Percentiles rank a stretch among this genome's conserved stretches.
Evolutionary conservation across 139 green algal species (phyloP).

Genomic region (Chlamydomonas asymmetrica): DNA sequence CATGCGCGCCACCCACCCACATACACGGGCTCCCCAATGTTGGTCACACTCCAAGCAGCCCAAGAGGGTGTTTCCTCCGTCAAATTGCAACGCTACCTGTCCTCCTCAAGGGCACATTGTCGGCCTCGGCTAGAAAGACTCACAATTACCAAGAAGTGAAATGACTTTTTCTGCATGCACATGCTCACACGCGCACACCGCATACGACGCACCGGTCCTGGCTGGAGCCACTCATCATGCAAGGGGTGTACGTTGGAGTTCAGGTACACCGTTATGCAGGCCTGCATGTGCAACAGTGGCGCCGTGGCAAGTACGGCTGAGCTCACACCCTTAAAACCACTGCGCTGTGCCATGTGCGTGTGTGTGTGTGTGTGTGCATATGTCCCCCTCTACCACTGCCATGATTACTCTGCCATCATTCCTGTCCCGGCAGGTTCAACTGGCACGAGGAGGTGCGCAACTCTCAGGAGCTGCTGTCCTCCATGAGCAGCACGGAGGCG

Average conservation of each 20-base stretch:
- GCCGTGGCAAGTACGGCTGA: background rate
- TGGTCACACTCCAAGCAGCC: background rate
- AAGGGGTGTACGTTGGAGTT: background rate
- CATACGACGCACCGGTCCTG: no score
- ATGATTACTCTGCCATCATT: background rate
- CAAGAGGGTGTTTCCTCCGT: background rate
- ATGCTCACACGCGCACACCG: no score
- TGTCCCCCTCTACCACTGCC: background rate
- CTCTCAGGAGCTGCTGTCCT: constrained; percentile 8
- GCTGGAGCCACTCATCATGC: no score
- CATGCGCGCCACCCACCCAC: background rate
- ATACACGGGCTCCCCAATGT: background rate
- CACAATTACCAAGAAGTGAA: no score
- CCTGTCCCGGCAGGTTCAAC: constrained; percentile 8
- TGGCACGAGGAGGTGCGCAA: constrained; percentile 23
- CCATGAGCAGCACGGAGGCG: background rate
- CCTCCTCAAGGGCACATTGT: no score
- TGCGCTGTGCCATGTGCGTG: background rate
- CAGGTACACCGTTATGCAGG: background rate
- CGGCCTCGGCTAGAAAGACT: no score
- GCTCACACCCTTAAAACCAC: background rate
- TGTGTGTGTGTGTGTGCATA: background rate
- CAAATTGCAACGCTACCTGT: background rate
- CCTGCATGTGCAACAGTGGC: background rate
- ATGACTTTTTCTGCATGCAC: no score